Evolutionary conservation across 352 stramenopile genomes (phyloP), one percentile per base, ranked within the genome.

Genomic region (Phytophthora citricola): DNA sequence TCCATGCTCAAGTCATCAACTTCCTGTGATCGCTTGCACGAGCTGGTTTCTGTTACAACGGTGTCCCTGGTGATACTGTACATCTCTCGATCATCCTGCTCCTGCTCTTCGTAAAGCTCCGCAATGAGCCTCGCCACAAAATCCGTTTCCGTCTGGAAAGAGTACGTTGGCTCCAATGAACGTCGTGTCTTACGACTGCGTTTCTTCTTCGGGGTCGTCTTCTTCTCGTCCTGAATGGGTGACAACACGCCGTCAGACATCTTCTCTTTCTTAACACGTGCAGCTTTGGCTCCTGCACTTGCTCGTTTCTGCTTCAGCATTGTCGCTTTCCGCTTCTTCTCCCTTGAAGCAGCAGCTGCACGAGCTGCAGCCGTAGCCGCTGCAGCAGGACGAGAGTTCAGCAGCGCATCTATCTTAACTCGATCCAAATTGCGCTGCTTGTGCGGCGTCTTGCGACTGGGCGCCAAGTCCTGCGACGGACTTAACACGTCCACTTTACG

Each of bases 41-140:
- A 51, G 31, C 62, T 71, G 14, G 85, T 95, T 45, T 90, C 73
- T 6, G 85, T 81, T 8, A 81, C 58, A 58, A 93, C 85, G 3
- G 79, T 87, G 32, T 92, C 69, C 17, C 45, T 79, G 12, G 78
- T 76, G 41, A 95, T 80, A 40, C 76, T 80, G 52, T 93, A 94
- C 83, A 95, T 90, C 9, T 79, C 72, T 24, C 87, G 85, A 63
- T 93, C 87, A 55, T 93, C 87, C 31, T 87, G 50, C 40, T 95
- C 87, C 63, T 91, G 82, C 46, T 93, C 83, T 54, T 88, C 60
- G 29, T 90, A 93, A 12, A 91, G 73, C 40, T 79, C 60, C 27
- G 71, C 67, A 38, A 93, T 82, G 29, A 93, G 66, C 55, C 84
- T 36, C 0, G 69, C 65, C 2, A 88, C 75, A 44, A 75, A 73